These are phyloP conservation scores for Nymphaea thermarum DNA, from an alignment of 164 flowering plant species.

Conservation along the genomic window DNA sequence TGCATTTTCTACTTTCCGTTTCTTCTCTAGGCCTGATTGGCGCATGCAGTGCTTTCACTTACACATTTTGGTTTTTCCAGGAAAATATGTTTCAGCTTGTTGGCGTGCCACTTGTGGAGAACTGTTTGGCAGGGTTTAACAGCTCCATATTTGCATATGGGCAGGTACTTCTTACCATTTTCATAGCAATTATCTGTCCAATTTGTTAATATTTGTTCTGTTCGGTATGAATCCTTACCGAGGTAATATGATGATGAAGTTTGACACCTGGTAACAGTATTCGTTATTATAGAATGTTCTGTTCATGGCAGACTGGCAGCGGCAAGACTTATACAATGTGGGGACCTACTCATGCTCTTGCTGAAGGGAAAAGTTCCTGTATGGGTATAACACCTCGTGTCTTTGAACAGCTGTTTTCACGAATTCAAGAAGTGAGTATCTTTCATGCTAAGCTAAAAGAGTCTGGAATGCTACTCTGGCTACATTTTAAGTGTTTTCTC, in stretches of 20 bases:
- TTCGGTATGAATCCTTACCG: background rate
- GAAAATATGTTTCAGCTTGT: slow-evolving; percentile 73
- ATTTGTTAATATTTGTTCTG: background rate
- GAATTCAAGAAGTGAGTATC: slow-evolving; percentile 62
- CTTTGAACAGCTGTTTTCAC: slow-evolving; percentile 62
- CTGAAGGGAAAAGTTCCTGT: slow-evolving; percentile 45
- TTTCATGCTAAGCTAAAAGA: background rate
- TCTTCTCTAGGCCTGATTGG: background rate
- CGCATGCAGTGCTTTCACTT: background rate
- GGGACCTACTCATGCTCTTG: slow-evolving; percentile 90
- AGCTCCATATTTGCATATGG: slow-evolving; percentile 98
- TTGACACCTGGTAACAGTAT: background rate
- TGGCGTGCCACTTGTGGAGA: slow-evolving; percentile 86
- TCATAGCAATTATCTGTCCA: background rate
- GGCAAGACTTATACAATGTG: slow-evolving; percentile 97
- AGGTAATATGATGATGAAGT: background rate
- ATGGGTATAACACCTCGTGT: slow-evolving; percentile 94
- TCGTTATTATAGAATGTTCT: background rate
- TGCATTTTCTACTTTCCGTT: background rate
- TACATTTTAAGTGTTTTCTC: background rate
- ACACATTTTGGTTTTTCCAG: slow-evolving; percentile 23
- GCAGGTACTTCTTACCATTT: slow-evolving; percentile 38
- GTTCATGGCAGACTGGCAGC: slow-evolving; percentile 66
- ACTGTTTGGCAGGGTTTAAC: slow-evolving; percentile 90
- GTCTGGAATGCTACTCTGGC: background rate